Evolutionary conservation across 2,329 filamentous ascomycete genomes (phyloP), one percentile per base, ranked within the genome.

Genomic region (Aspergillus costaricaensis): DNA sequence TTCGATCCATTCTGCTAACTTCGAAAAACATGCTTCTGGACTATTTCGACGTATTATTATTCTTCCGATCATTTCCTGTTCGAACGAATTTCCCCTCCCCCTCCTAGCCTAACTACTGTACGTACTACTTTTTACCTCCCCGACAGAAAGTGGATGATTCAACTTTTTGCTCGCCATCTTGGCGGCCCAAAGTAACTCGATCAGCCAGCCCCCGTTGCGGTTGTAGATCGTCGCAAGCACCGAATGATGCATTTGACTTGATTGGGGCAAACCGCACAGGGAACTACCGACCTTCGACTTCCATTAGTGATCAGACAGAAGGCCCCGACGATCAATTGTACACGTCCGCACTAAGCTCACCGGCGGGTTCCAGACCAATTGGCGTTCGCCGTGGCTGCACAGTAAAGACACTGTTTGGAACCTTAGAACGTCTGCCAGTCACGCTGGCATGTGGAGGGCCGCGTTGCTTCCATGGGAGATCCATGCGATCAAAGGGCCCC

Each of bases 161-260:
- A 32, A 27, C n/a, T 15, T 25, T 30, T n/a, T 30, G 15, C 7
- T 32, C 17, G 15, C 39, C 39, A 17, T 50, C 25, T 50, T 32
- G 47, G 47, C 47, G 47, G 47, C 47, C 47, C 32, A 36, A 36
- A 36, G 32, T 50, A 50, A 50, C 47, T 32, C n/a, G 47, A 50
- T 19, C 47, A 50, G 23, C 47, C 32, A 36, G 32, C 32, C 32
- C n/a, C 25, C 47, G n/a, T 8, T 50, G 15, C 14, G 27, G 27
- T n/a, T 50, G 47, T 50, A 50, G 47, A 50, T 50, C 47, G 30
- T 27, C 47, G 25, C 47, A 50, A 27, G n/a, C 47, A 50, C 47
- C 44, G 23, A 49, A 23, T 49, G 19, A 17, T 27, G 27, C 41
- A 15, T 30, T n/a, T 3, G 15, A 23, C 21, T 15, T 49, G 44